Conservation (phyloP, 2,329 filamentous ascomycete species). For the Ciborinia camelliae region DNA sequence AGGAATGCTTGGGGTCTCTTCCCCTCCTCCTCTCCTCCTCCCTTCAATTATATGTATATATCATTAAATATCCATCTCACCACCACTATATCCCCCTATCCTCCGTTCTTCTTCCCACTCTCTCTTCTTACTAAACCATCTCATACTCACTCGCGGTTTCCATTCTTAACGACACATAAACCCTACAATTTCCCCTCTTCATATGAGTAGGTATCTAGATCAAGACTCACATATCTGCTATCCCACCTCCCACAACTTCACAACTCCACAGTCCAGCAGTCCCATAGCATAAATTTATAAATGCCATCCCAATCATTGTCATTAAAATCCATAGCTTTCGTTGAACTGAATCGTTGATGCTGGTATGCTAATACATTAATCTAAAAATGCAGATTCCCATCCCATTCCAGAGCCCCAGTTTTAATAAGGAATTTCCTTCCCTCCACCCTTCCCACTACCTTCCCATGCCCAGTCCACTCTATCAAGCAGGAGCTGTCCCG, state of each 20-base stretch:
- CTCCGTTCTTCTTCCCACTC: neutral
- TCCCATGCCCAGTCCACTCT: neutral
- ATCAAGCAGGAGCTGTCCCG: constrained; percentile 12
- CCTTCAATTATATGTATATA: neutral
- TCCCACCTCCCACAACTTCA: neutral
- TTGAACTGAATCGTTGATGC: neutral
- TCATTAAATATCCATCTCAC: neutral
- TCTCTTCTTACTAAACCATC: neutral
- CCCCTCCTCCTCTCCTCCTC: neutral
- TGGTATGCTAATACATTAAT: neutral
- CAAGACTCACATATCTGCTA: too few species aligned
- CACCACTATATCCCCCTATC: neutral
- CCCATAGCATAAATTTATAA: neutral
- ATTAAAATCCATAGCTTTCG: constrained; percentile 1
- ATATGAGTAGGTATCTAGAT: too few species aligned
- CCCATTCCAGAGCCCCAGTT: neutral
- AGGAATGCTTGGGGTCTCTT: too few species aligned
- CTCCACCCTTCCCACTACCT: neutral
- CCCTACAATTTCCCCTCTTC: too few species aligned
- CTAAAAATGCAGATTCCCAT: neutral
- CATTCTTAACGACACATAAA: too few species aligned
- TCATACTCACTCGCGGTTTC: too few species aligned
- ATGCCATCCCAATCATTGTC: neutral
- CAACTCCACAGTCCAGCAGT: neutral
- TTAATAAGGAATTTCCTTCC: constrained; percentile 4